phyloP scores from a whole-genome alignment of 2,329 filamentous ascomycete genomes.

The Venturiaceae sp. region DNA sequence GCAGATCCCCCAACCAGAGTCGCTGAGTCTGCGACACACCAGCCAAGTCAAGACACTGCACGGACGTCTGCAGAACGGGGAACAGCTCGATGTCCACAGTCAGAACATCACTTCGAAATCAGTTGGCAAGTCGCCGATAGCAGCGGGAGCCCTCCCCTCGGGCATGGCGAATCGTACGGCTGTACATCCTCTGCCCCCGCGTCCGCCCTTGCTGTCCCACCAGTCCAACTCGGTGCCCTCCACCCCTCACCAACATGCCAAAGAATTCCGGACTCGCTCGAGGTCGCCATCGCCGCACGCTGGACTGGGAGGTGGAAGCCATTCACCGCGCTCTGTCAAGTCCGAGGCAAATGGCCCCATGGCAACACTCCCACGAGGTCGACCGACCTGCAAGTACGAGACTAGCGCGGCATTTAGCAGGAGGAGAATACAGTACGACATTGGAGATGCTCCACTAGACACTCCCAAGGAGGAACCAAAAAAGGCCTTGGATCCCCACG shows the following conservation, averaged over 20 bases:
- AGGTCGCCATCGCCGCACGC: conserved; percentile 70
- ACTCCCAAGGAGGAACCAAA: conserved; percentile 61
- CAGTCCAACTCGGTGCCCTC: conserved; percentile 88
- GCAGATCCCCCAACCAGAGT: background rate
- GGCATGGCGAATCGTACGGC: conserved; percentile 3
- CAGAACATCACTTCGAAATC: background rate
- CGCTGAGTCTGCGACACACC: background rate
- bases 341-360: conserved; percentile 75
- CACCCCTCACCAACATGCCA: conserved; percentile 81
- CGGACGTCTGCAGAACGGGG: background rate
- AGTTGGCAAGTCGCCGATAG: conserved; percentile 6
- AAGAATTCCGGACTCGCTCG: conserved; percentile 66
- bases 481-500: conserved; percentile 27
- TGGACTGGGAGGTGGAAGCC: conserved; percentile 49
- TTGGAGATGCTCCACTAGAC: conserved; percentile 71
- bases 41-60: background rate
- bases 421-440: conserved; percentile 82
- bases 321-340: conserved; percentile 82
- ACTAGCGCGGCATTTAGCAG: conserved; percentile 72
- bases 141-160: background rate
- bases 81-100: background rate
- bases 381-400: conserved; percentile 72
- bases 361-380: conserved; percentile 56
- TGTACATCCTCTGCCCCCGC: conserved; percentile 17
- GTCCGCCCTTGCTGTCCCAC: conserved; percentile 45